Evolutionary conservation across 768 basidiomycete species (phyloP), one percentile per base, ranked within the genome.

Genomic region (Cytidiella melzeri): DNA sequence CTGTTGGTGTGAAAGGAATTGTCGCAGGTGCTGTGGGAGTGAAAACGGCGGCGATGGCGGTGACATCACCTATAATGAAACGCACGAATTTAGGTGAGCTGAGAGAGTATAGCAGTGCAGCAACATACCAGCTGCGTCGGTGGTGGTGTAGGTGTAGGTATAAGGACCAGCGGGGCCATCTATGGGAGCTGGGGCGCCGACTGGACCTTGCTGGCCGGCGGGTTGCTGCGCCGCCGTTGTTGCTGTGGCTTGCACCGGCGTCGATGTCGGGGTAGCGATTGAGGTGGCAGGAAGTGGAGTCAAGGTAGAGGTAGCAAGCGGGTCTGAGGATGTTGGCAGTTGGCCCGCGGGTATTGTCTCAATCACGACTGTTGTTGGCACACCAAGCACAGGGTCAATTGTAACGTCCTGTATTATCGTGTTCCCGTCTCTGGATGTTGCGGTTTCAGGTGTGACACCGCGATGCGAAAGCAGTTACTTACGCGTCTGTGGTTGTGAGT

Each of bases 331-430:
- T 6, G n/a, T 28, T 4, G n/a, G 25, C n/a, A n/a, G n/a, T 5
- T 11, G 25, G 27, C 10, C 25, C 20, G 15, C 12, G 3, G 51
- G 26, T 27, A 47, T 19, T 3, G 52, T 53, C 23, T 41, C 6
- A 79, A 82, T 27, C 5, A 66, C 62, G 20, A 59, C 51, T 6
- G 81, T 83, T 1, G 65, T 58, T 5, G 69, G 62, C 11, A 67
- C 12, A 23, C 74, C 79, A 11, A 65, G 54, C 10, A 42, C 10
- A 1, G 61, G 54, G 54, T 77, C 71, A 26, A 64, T 54, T 15
- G 75, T 72, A 51, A 76, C 46, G 40, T 75, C 64, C 48, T 77
- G 71, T 24, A 83, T 70, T 40, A 87, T 67, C 0, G 81, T 72
- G 27, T 68, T 59, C 5, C 84, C 84, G 36, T 65, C 64, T 5